Percentiles rank a stretch among this genome's conserved stretches.
phyloP scores from a whole-genome alignment of 805 yeast genomes.

The Pichia phayaonensis region DNA sequence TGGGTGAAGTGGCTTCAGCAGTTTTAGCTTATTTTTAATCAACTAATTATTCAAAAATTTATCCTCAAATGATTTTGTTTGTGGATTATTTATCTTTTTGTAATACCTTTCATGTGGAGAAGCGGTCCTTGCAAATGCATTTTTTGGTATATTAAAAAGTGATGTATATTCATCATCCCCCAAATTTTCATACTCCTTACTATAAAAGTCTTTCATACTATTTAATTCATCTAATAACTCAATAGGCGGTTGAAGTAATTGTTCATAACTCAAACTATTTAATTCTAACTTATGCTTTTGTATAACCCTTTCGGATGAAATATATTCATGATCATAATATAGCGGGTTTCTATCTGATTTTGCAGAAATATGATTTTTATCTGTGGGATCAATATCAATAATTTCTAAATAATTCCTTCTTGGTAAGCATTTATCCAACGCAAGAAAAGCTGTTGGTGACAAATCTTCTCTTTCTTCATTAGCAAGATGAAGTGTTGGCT shows the following conservation, averaged over 20 bases:
- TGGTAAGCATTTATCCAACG: slow-evolving; percentile 81
- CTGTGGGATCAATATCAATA: slow-evolving; percentile 33
- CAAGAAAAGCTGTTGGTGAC: slow-evolving; percentile 47
- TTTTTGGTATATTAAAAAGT: slow-evolving; percentile 12
- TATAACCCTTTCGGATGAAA: slow-evolving; percentile 17
- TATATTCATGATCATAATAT: slow-evolving; percentile 33
- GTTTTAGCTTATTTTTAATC: neutral
- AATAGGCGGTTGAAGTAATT: slow-evolving; percentile 10
- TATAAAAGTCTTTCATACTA: neutral
- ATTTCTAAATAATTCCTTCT: slow-evolving; percentile 50
- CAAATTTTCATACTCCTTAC: slow-evolving; percentile 6
- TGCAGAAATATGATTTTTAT: slow-evolving; percentile 18
- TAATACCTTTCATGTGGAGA: slow-evolving; percentile 9
- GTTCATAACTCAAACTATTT: slow-evolving; percentile 7
- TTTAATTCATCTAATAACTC: slow-evolving; percentile 13
- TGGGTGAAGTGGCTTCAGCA: neutral
- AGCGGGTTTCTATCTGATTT: slow-evolving; percentile 11
- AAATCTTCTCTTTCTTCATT: neutral
- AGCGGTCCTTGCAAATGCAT: slow-evolving; percentile 20
- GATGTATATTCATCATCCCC: slow-evolving; percentile 4
- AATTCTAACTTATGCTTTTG: slow-evolving; percentile 12
- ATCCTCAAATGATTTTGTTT: slow-evolving; percentile 17
- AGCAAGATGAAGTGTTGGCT: neutral
- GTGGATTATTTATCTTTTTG: slow-evolving; percentile 21
- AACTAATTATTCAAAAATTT: slow-evolving; percentile 10